Evolutionary conservation across 495 filamentous ascomycete species (phyloP).

Genomic region (Aspergillus saccharolyticus): DNA sequence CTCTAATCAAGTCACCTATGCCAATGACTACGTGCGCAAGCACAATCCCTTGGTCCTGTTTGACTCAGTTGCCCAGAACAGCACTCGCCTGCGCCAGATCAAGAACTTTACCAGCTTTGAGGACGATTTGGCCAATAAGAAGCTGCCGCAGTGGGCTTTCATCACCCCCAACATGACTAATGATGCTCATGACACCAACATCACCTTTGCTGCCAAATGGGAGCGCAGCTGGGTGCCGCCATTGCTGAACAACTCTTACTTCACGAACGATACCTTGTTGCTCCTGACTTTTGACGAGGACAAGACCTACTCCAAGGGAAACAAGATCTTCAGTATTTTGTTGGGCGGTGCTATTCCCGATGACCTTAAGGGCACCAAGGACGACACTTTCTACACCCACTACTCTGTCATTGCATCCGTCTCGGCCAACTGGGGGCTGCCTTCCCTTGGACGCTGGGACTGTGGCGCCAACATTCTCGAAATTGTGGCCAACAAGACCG

Average conservation of each 20-base stretch:
- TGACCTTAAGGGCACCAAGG: constrained; percentile 53
- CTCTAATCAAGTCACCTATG: constrained; percentile 45
- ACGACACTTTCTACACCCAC: constrained; percentile 66
- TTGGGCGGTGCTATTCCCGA: constrained; percentile 61
- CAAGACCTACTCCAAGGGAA: constrained; percentile 49
- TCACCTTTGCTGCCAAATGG: constrained; percentile 57
- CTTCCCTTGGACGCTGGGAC: constrained; percentile 65
- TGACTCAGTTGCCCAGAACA: constrained; percentile 51
- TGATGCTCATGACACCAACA: constrained; percentile 64
- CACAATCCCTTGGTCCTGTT: constrained; percentile 64
- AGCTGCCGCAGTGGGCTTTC: constrained; percentile 68
- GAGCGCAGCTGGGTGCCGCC: constrained; percentile 54
- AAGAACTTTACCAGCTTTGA: constrained; percentile 65
- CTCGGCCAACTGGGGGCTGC: constrained; percentile 63
- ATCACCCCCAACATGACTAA: constrained; percentile 75
- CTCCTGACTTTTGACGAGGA: constrained; percentile 67
- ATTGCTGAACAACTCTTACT: constrained; percentile 58
- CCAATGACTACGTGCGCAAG: constrained; percentile 71
- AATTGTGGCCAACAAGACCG: constrained; percentile 53
- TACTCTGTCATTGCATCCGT: constrained; percentile 63
- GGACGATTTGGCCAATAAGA: constrained; percentile 50
- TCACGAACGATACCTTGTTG: constrained; percentile 64
- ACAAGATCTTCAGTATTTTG: constrained; percentile 56
- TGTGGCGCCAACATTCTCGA: constrained; percentile 65
- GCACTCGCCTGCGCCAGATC: constrained; percentile 52